Evolutionary conservation across 176 grass and related monocot genomes (phyloP).

Genomic region (Cocos nucifera): DNA sequence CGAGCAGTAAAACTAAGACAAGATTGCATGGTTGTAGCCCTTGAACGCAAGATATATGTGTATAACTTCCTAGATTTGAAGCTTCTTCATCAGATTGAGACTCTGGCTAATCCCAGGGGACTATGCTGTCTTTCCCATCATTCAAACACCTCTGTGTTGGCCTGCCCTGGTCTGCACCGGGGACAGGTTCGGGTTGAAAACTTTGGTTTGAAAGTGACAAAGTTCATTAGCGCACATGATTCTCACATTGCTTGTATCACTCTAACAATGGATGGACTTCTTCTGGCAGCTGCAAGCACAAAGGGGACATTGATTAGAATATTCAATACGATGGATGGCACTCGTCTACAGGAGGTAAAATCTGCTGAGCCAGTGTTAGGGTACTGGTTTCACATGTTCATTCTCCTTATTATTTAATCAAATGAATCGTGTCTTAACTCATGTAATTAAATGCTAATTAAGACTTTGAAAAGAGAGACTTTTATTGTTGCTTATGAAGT

Average conservation of each 20-base stretch:
- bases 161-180: constrained; percentile 13
- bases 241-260: constrained; percentile 49
- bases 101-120: constrained; percentile 23
- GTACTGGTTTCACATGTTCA: too few species aligned
- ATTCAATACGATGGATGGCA: constrained; percentile 41
- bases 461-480: too few species aligned
- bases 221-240: constrained; percentile 46
- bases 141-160: constrained; percentile 21
- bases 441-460: too few species aligned
- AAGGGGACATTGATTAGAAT: constrained; percentile 69
- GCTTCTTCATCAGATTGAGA: constrained; percentile 26
- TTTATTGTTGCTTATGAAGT: too few species aligned
- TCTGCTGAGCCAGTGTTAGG: too few species aligned
- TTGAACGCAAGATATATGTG: constrained; percentile 29
- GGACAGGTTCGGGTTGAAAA: constrained; percentile 50
- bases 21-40: constrained; percentile 27
- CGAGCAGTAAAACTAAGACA: constrained; percentile 22
- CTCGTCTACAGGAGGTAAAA: constrained; percentile 60
- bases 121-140: constrained; percentile 34
- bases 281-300: constrained; percentile 61
- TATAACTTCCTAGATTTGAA: constrained; percentile 21
- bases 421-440: too few species aligned
- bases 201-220: constrained; percentile 25
- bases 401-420: too few species aligned
- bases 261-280: constrained; percentile 43